Conservation (phyloP, 371 early-diverging fungal species). For the Mortierella sp. region DNA sequence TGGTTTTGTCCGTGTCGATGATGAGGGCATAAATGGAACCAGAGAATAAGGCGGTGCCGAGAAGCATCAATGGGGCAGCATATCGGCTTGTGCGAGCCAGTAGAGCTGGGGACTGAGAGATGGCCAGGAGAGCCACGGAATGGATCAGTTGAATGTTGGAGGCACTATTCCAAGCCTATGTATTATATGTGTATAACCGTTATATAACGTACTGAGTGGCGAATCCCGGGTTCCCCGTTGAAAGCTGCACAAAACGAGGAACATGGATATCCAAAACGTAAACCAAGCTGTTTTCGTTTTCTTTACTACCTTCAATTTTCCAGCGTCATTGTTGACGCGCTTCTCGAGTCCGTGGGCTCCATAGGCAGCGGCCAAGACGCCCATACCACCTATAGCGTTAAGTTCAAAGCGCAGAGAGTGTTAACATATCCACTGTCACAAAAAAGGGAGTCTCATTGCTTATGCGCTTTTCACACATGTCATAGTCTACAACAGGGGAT, state of each 20-base stretch:
- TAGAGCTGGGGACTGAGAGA: slow-evolving; percentile 59
- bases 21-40: slow-evolving; percentile 73
- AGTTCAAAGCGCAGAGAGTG: background rate
- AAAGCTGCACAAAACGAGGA: too few species aligned
- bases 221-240: too few species aligned
- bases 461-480: too few species aligned
- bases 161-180: slow-evolving; percentile 73
- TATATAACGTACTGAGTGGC: too few species aligned
- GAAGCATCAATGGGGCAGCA: slow-evolving; percentile 62
- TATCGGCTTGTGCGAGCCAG: slow-evolving; percentile 52
- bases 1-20: slow-evolving; percentile 46
- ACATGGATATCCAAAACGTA: too few species aligned
- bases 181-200: background rate
- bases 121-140: slow-evolving; percentile 69
- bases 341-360: slow-evolving; percentile 83
- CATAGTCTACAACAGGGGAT: too few species aligned
- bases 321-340: slow-evolving; percentile 67
- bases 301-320: slow-evolving; percentile 63
- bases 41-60: slow-evolving; percentile 75
- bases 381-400: slow-evolving; percentile 67
- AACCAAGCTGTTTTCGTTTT: too few species aligned
- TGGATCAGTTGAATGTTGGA: slow-evolving; percentile 78
- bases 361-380: slow-evolving; percentile 78
- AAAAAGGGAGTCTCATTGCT: background rate
- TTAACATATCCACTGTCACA: background rate